A percentile compares a stretch with the other conserved stretches of the same genome.
Evolutionary conservation across 768 basidiomycete genomes (phyloP).

Genomic region (Suillus subaureus): DNA sequence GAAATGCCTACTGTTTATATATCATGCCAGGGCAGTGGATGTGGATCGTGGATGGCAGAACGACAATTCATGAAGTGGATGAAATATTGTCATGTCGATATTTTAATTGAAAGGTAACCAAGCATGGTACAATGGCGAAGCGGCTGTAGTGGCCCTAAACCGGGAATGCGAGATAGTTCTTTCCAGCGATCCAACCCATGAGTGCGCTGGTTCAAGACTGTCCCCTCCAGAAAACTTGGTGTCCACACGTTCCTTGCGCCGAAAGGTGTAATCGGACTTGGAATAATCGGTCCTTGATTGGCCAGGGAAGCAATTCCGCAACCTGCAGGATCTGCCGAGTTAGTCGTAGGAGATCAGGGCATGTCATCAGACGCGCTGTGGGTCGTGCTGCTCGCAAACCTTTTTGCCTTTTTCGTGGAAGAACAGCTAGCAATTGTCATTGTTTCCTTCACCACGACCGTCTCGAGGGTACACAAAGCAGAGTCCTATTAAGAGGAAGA

Average conservation of each 20-base stretch:
- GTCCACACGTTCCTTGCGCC: slow-evolving; percentile 63
- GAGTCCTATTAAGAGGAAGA: slow-evolving; percentile 26
- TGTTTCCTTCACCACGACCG: too few species aligned
- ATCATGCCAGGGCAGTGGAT: not conserved
- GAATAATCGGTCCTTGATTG: slow-evolving; percentile 85
- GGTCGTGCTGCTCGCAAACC: slow-evolving; percentile 78
- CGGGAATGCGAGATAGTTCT: slow-evolving; percentile 76
- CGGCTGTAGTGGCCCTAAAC: slow-evolving; percentile 82
- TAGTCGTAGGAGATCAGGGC: slow-evolving; percentile 91
- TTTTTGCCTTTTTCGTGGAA: slow-evolving; percentile 35
- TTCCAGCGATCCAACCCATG: slow-evolving; percentile 58
- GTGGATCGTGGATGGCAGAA: not conserved
- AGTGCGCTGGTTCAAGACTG: slow-evolving; percentile 93
- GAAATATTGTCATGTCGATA: not conserved
- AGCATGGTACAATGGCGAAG: slow-evolving; percentile 48
- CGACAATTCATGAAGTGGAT: not conserved
- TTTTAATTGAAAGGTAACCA: not conserved
- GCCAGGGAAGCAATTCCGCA: slow-evolving; percentile 95
- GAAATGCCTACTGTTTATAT: not conserved
- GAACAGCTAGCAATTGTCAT: not conserved
- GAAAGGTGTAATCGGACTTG: slow-evolving; percentile 68
- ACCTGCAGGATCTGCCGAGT: slow-evolving; percentile 84
- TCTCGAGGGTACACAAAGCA: not conserved
- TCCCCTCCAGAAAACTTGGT: slow-evolving; percentile 97
- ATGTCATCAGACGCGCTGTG: slow-evolving; percentile 83